phyloP scores from a whole-genome alignment of 441 rosid genomes.

The Isatis lusitanica region DNA sequence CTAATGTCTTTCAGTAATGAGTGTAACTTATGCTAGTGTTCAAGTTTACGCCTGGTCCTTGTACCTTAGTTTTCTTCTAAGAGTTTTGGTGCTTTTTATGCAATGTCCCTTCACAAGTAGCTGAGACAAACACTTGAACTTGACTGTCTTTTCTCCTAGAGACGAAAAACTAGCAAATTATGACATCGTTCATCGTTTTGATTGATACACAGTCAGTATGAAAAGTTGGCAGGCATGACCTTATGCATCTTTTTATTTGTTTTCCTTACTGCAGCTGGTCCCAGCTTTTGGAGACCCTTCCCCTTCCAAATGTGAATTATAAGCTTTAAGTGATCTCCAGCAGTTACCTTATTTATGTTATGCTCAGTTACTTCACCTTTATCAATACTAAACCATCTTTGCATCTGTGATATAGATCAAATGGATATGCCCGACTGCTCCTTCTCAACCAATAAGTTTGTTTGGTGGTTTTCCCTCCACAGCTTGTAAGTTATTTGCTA shows the following conservation, averaged over 20 bases:
- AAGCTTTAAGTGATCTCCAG: conserved; percentile 16
- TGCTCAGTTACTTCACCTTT: not conserved
- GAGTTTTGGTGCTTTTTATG: not conserved
- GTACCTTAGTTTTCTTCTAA: not conserved
- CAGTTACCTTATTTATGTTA: not conserved
- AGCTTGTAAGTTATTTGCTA: conserved; percentile 63
- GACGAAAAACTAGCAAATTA: not conserved
- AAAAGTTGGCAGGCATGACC: conserved; percentile 5
- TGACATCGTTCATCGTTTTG: conserved; percentile 1
- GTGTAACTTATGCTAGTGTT: conserved; percentile 14
- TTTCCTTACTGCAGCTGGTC: conserved; percentile 74
- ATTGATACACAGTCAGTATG: not conserved
- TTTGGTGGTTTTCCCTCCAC: conserved; percentile 94
- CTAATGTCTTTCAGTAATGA: not conserved
- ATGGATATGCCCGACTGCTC: conserved; percentile 99
- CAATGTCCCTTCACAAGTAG: not conserved
- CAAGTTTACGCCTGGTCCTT: conserved; percentile 33
- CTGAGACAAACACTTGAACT: not conserved
- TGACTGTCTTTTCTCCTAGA: not conserved
- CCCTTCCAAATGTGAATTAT: conserved; percentile 77
- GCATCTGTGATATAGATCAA: conserved; percentile 60
- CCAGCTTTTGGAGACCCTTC: conserved; percentile 80
- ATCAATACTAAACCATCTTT: conserved; percentile 1
- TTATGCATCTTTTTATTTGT: not conserved
- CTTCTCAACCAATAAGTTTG: conserved; percentile 71